Evolutionary conservation across 169 alveolate species (phyloP).

Genomic region (Plasmodium ovale): DNA sequence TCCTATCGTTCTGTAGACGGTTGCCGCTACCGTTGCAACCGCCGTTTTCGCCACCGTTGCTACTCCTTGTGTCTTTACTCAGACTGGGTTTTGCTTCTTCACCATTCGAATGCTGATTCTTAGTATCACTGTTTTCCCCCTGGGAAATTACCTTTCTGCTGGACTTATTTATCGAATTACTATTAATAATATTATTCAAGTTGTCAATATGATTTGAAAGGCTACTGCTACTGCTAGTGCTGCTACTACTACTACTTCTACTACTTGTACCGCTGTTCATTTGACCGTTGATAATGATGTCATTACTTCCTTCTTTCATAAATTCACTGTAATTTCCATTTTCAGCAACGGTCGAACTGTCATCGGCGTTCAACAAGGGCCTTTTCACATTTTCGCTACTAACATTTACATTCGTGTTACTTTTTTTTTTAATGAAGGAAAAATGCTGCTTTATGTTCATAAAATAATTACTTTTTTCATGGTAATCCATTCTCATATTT

Average conservation of each 20-base stretch:
- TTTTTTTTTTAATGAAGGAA: constrained; percentile 37
- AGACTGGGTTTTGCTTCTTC: no score
- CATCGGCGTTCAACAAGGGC: not conserved
- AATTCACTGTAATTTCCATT: constrained; percentile 11
- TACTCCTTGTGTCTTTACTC: not conserved
- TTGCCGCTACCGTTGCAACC: not conserved
- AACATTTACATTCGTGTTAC: not conserved
- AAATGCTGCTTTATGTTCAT: constrained; percentile 46
- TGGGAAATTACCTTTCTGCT: not conserved
- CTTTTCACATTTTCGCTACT: not conserved
- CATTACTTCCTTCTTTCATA: not conserved
- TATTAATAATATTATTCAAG: not conserved
- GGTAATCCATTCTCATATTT: constrained; percentile 75
- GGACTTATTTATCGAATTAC: not conserved
- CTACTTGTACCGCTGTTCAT: not conserved
- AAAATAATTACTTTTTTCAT: constrained; percentile 41
- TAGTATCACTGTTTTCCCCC: not conserved
- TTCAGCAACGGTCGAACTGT: constrained; percentile 4
- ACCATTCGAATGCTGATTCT: not conserved
- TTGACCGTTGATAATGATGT: not conserved
- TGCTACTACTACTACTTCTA: not conserved
- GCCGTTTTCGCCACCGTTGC: not conserved
- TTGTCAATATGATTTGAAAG: no score
- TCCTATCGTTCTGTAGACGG: not conserved
- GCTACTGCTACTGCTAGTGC: not conserved